Evolutionary conservation across 2,329 filamentous ascomycete species (phyloP).

Genomic region (Trichoderma sp.): DNA sequence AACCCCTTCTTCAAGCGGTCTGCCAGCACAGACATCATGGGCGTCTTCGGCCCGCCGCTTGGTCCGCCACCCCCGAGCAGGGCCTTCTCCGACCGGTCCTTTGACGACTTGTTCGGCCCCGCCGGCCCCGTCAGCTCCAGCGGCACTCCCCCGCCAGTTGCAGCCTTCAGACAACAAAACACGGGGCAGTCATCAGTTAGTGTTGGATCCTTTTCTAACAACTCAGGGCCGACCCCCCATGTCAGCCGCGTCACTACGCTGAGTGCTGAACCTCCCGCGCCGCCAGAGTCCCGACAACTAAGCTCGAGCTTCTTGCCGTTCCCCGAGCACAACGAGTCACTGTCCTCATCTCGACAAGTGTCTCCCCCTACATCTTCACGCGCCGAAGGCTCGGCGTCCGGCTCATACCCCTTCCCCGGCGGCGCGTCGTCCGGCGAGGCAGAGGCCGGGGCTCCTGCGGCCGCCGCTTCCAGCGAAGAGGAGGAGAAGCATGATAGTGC

Average conservation of each 20-base stretch:
- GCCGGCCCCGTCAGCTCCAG: constrained; percentile 55
- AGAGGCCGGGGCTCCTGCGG: constrained; percentile 33
- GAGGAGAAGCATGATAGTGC: constrained; percentile 35
- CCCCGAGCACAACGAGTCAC: constrained; percentile 64
- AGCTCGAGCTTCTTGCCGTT: constrained; percentile 77
- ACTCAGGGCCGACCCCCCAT: constrained; percentile 62
- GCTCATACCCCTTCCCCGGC: constrained; percentile 35
- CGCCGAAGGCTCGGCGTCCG: constrained; percentile 53
- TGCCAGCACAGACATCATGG: constrained; percentile 62
- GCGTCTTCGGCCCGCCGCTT: constrained; percentile 55
- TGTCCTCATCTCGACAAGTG: constrained; percentile 76
- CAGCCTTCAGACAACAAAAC: constrained; percentile 54
- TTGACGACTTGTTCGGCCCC: constrained; percentile 85
- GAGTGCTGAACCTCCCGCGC: constrained; percentile 60
- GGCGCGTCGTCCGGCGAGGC: constrained; percentile 32
- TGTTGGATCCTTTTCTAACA: constrained; percentile 52
- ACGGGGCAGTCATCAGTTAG: constrained; percentile 60
- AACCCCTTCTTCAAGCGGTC: constrained; percentile 91
- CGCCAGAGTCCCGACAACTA: constrained; percentile 74
- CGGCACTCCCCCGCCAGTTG: constrained; percentile 45
- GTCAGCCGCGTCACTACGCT: constrained; percentile 64
- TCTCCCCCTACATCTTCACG: constrained; percentile 64
- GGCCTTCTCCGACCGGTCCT: constrained; percentile 64
- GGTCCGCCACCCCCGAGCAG: constrained; percentile 51
- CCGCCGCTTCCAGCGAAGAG: constrained; percentile 26